phyloP scores from a whole-genome alignment of 768 basidiomycete species.

The Strobilomyces confusus region DNA sequence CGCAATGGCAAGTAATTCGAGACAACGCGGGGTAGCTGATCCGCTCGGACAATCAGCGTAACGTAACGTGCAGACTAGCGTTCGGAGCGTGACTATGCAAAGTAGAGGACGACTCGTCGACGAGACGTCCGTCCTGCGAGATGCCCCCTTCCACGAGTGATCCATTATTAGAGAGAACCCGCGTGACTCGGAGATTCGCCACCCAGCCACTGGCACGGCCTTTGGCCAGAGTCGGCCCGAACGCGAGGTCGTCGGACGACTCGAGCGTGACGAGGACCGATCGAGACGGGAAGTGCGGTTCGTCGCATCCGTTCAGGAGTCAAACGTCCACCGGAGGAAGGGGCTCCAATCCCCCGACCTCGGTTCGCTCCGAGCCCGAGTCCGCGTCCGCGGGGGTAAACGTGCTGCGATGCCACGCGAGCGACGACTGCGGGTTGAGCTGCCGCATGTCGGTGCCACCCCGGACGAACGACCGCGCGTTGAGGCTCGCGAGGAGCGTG shows the following conservation, averaged over 20 bases:
- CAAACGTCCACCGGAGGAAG: neutral
- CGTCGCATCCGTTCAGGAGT: neutral
- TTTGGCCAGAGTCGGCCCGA: neutral
- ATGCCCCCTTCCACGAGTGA: neutral
- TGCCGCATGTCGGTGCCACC: neutral
- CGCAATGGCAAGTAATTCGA: constrained; percentile 8
- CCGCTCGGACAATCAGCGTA: neutral
- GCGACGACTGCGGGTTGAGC: neutral
- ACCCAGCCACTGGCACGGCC: neutral
- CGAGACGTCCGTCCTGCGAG: neutral
- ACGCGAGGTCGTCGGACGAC: neutral
- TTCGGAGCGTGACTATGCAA: neutral
- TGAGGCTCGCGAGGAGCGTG: constrained; percentile 32
- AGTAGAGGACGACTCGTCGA: neutral
- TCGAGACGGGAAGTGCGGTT: neutral
- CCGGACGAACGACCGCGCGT: constrained; percentile 20
- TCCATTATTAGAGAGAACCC: neutral
- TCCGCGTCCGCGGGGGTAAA: neutral
- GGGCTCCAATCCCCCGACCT: neutral
- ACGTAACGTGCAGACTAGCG: neutral
- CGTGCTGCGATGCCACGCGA: constrained; percentile 7
- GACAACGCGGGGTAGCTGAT: constrained; percentile 1
- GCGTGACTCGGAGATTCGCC: neutral
- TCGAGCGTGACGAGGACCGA: neutral
- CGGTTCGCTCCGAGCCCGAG: neutral